These are phyloP conservation scores for Triticum dicoccoides DNA, from an alignment of 176 grass and related monocot species.

Conservation along the genomic window DNA sequence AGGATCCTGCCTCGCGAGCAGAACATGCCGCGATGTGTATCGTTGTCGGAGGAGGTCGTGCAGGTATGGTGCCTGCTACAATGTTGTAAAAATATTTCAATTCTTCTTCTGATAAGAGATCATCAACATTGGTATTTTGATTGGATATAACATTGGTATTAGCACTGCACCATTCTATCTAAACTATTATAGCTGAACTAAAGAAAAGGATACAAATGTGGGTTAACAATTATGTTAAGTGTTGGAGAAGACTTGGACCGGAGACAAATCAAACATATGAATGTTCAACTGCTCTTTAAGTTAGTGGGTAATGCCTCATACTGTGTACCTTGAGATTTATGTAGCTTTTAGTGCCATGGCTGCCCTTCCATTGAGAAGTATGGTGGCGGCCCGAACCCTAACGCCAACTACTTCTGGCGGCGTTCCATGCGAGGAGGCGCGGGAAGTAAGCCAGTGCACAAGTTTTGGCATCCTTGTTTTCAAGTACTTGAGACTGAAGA, in stretches of 20 bases:
- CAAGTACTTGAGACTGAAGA: background rate
- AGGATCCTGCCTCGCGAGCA: slow-evolving; percentile 88
- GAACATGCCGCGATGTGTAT: slow-evolving; percentile 73
- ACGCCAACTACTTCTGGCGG: no score
- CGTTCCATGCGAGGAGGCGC: background rate
- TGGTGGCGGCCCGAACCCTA: no score
- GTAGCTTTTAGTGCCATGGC: background rate
- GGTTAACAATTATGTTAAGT: background rate
- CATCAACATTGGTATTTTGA: background rate
- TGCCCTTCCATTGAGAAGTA: background rate
- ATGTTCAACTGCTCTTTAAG: background rate
- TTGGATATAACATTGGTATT: background rate
- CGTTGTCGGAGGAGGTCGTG: slow-evolving; percentile 80
- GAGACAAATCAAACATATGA: background rate
- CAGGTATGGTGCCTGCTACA: slow-evolving; percentile 55
- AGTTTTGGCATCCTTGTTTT: background rate
- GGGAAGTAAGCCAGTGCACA: background rate
- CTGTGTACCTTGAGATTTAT: background rate
- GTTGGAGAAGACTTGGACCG: background rate
- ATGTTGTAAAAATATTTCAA: background rate
- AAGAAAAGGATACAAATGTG: background rate
- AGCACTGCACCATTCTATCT: background rate
- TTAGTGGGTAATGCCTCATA: background rate
- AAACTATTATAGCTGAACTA: background rate
- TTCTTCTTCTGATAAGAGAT: background rate